Evolutionary conservation across 1,284 basidiomycete species (phyloP), one percentile per base, ranked within the genome.

Genomic region (Porogramme epimiltina): DNA sequence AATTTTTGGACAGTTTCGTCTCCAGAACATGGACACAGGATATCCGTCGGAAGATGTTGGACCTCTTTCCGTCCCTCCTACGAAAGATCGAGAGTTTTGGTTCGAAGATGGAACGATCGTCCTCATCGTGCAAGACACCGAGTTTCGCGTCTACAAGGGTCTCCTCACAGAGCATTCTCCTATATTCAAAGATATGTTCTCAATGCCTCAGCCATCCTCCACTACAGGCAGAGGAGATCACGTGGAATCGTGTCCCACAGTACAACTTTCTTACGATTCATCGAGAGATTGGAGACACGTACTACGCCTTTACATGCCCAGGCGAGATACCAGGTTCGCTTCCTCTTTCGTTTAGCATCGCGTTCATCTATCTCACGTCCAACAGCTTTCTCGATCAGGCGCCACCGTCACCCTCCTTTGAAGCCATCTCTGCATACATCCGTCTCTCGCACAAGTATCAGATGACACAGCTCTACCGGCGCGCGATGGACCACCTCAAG

Each of bases 91-190:
- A 0, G 44, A 53, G 9, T 40, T 63, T n/a, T 62, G 59, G 59
- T 55, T 39, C 28, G 36, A 46, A 10, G 63, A 64, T 34, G 63
- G 63, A 1, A 62, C 56, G 16, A 45, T 64, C 19, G 43, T 63
- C 8, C 50, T 64, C 11, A 9, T 54, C 25, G 49, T 52, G 2
- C 49, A 45, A 22, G 26, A 28, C 3, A 49, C 31, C 16, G 44
- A 31, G 3, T 64, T 63, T 33, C 48, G 53, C 10, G 58, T 64
- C 0, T 54, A 60, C 41, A 46, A 37, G 10, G 52, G 61, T 16
- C 11, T 61, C 16, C 48, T 64, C 9, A 16, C 42, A 3, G 42
- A 44, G n/a, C 52, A 54, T 22, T 63, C 59, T 2, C 38, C 47
- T 6, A 51, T 64, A 2, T 60, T 65, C 46, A 44, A 41, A 11